Evolutionary conservation across 257 asterid genomes (phyloP), one percentile per base, ranked within the genome.

Genomic region (Gardenia jasminoides): DNA sequence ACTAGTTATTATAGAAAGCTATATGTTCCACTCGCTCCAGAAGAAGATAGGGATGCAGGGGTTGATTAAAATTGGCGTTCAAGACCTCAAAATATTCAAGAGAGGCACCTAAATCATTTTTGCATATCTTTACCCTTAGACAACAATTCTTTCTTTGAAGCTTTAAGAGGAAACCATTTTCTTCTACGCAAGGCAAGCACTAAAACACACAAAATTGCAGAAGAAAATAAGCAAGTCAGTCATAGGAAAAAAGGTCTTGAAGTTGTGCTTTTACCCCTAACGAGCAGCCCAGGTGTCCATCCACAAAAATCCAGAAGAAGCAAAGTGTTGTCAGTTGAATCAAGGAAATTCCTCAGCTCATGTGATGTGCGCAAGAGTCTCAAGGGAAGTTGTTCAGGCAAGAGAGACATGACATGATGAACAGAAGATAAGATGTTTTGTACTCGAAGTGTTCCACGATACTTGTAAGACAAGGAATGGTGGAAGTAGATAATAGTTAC

Each of bases 281-380:
- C 84, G 79, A 93, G 84, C 88, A 95, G 85, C 61, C 81, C 87
- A 65, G 87, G 88, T 74, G 92, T 88, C 99, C 99, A 95, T 78
- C 95, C 98, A 90, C 98, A 95, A 78, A 90, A 88, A 52, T 95
- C 98, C 47, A 84, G 82, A 70, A 95, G 98, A 88, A 95, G 84
- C 79, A 95, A 85, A 83, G 93, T 90, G 88, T 91, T 95, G 85
- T 93, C 99, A 62, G 96, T 89, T 84, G 98, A 92, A 84, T 82
- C 88, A 86, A 93, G 84, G 83, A 95, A 95, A 81, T 70, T 86
- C 31, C 75, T 80, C 81, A 95, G 80, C 77, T 92, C 97, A 20
- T 92, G 87, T 3, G 84, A 82, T 3, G 97, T 87, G 54, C 82
- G 79, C 82, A 93, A 79, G 69, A 88, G 82, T 79, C 82, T 91